These are phyloP conservation scores for Kodamaea ohmeri DNA, from an alignment of 1,139 yeast genomes.

Conservation along the genomic window DNA sequence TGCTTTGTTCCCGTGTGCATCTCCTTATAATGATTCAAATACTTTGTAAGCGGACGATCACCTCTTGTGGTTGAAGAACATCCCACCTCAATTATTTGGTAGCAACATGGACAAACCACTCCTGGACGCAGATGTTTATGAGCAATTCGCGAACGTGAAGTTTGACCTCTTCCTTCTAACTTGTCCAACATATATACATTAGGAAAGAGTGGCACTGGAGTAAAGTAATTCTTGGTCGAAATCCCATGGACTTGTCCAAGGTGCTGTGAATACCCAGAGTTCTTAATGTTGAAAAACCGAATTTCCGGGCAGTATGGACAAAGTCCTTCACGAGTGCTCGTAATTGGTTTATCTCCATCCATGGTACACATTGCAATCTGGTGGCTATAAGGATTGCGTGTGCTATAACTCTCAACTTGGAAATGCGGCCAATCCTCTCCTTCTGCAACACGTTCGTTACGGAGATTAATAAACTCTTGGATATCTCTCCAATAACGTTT, in stretches of 20 bases:
- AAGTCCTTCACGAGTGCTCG: constrained; percentile 29
- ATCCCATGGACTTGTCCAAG: constrained; percentile 28
- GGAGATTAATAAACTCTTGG: constrained; percentile 5
- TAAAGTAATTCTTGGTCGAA: constrained; percentile 17
- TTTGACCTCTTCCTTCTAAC: constrained; percentile 10
- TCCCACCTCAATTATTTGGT: constrained; percentile 17
- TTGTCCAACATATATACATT: constrained; percentile 18
- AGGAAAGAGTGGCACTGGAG: constrained; percentile 20
- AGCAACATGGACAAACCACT: constrained; percentile 23
- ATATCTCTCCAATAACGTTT: constrained; percentile 7
- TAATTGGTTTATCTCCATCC: constrained; percentile 14
- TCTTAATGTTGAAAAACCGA: constrained; percentile 29
- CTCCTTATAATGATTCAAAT: constrained; percentile 18
- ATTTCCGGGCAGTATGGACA: constrained; percentile 34
- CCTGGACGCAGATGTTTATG: constrained; percentile 16
- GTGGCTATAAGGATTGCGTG: constrained; percentile 8
- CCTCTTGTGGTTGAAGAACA: constrained; percentile 18
- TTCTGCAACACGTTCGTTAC: background rate
- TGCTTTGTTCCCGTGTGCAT: constrained; percentile 9
- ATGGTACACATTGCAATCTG: constrained; percentile 8
- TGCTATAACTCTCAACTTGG: constrained; percentile 6
- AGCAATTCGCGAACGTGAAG: constrained; percentile 13
- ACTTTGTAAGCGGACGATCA: constrained; percentile 19
- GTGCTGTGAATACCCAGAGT: constrained; percentile 31
- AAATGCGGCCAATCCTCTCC: constrained; percentile 3